Evolutionary conservation across 1,139 yeast species (phyloP).

Genomic region (Candida gigantensis): DNA sequence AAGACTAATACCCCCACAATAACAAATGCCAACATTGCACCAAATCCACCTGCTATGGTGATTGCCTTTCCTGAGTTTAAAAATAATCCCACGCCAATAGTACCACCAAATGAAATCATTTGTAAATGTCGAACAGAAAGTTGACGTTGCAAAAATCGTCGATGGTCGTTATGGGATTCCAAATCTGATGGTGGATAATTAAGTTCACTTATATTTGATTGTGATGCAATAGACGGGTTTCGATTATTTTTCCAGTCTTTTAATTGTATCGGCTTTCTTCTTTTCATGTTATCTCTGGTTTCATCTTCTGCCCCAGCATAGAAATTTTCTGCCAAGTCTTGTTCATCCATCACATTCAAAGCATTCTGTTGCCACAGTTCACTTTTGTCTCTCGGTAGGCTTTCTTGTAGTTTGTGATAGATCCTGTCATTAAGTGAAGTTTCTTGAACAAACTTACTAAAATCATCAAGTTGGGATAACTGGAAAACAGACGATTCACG

Average conservation of each 20-base stretch:
- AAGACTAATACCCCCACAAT: constrained; percentile 71
- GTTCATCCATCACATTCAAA: constrained; percentile 30
- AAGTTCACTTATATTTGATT: constrained; percentile 14
- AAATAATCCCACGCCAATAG: constrained; percentile 80
- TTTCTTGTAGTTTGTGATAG: constrained; percentile 19
- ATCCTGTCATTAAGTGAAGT: constrained; percentile 39
- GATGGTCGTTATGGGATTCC: constrained; percentile 1
- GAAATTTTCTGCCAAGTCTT: constrained; percentile 33
- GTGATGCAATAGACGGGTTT: no score
- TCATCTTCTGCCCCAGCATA: constrained; percentile 24
- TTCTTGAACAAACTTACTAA: constrained; percentile 34
- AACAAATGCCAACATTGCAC: constrained; percentile 69
- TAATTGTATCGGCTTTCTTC: background rate
- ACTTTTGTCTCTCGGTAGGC: constrained; percentile 11
- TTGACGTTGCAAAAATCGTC: constrained; percentile 45
- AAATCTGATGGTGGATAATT: constrained; percentile 11
- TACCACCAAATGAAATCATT: constrained; percentile 82
- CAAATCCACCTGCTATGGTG: constrained; percentile 80
- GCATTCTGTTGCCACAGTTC: constrained; percentile 17
- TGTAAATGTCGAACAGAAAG: constrained; percentile 71
- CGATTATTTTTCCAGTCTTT: constrained; percentile 14
- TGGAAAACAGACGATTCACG: constrained; percentile 30
- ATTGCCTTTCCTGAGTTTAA: constrained; percentile 79
- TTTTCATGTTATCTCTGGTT: constrained; percentile 11
- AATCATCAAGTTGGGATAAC: constrained; percentile 41